Evolutionary conservation across 148 eudicot genomes (phyloP).

Genomic region (Nepenthes mirabilis): DNA sequence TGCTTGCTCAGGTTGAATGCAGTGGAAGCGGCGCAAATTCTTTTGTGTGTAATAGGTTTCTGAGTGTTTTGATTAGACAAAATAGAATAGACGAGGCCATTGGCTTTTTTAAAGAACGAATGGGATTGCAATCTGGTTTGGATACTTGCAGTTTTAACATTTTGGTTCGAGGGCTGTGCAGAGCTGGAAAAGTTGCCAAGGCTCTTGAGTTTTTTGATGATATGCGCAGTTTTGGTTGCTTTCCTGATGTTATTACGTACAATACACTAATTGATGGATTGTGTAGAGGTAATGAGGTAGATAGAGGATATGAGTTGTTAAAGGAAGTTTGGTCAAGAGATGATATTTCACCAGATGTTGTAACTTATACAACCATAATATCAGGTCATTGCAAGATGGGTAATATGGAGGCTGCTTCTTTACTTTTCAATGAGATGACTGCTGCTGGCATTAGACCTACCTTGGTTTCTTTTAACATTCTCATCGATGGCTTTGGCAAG

Average conservation of each 20-base stretch:
- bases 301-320: slow-evolving; percentile 45
- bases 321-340: slow-evolving; percentile 27
- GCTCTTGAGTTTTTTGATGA: slow-evolving; percentile 40
- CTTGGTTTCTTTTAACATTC: slow-evolving; percentile 41
- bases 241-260: slow-evolving; percentile 55
- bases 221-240: slow-evolving; percentile 47
- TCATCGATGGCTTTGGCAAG: slow-evolving; percentile 82
- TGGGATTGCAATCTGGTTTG: slow-evolving; percentile 21
- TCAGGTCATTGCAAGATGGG: slow-evolving; percentile 60
- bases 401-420: slow-evolving; percentile 51
- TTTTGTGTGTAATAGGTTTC: slow-evolving; percentile 45
- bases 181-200: slow-evolving; percentile 31
- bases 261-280: slow-evolving; percentile 59
- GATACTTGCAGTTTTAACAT: slow-evolving; percentile 70
- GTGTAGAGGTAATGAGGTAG: slow-evolving; percentile 40
- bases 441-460: slow-evolving; percentile 51
- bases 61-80: slow-evolving; percentile 36
- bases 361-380: slow-evolving; percentile 68
- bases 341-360: slow-evolving; percentile 48
- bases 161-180: slow-evolving; percentile 65
- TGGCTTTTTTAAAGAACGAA: slow-evolving; percentile 37
- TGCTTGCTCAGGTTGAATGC: slow-evolving; percentile 30
- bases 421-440: slow-evolving; percentile 50
- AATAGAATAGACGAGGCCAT: slow-evolving; percentile 62
- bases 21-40: slow-evolving; percentile 19